Base-by-base conservation (phyloP, 306 rosid species). In the Ziziphus jujuba region DNA sequence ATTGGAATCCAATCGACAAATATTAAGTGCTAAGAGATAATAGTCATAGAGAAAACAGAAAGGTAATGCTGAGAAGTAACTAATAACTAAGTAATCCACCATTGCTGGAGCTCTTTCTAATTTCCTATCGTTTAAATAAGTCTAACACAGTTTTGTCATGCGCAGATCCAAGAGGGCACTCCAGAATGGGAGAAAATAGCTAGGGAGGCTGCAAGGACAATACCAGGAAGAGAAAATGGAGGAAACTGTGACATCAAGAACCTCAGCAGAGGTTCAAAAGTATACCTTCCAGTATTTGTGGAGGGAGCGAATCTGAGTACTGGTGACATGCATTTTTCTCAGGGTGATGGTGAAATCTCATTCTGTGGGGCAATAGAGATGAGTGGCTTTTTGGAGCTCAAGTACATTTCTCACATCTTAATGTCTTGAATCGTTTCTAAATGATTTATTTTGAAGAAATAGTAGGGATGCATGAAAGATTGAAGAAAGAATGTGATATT, bases 151-250 rank as follows among this genome's bases (percentile, higher is more conserved):
- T 44, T 10, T 31, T 56, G 33, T 62, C 44, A 22, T 44, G 38
- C 72, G 36, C 62, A 93, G 98, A 81, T 93, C 71, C 49, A 79
- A 80, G 80, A 80, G 45, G 89, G 89, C 4, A 76, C 75, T 16
- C 55, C 75, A 0, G 89, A 93, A 55, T 90, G 96, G 98, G 91
- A 88, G 83, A 93, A 70, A 78, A 84, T 86, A 57, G 97, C 91
- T 1, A 66, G 51, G 21, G 98, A 93, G 74, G 98, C 98, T 6
- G 96, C 98, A 61, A 84, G 96, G 82, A 93, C 97, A 66, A 83
- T 93, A 57, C 98, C 98, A 62, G 97, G 98, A 66, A 85, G 97
- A 86, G 98, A 93, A 73, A 93, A 93, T 66, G 98, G 97, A 0
- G 98, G 97, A 61, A 93, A 93, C 34, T 93, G 97, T 73, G 98